phyloP scores from a whole-genome alignment of 441 rosid species.

The Biscutella laevigata region DNA sequence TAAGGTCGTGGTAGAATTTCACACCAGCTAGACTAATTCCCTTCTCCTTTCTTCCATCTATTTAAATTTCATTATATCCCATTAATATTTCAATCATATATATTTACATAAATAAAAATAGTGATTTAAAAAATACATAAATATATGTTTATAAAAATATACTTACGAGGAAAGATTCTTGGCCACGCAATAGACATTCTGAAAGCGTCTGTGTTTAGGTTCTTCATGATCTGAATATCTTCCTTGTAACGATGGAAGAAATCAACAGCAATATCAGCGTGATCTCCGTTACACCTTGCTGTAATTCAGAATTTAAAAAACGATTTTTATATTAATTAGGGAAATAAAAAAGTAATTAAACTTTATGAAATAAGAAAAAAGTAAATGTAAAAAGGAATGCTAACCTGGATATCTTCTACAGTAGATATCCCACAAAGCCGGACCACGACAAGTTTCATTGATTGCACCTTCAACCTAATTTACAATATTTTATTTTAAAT shows the following conservation, averaged over 20 bases:
- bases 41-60: constrained; percentile 29
- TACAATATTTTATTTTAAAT: too few relatives aligned
- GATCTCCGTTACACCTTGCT: constrained; percentile 11
- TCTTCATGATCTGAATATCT: constrained; percentile 27
- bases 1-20: constrained; percentile 22
- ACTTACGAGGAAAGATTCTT: constrained; percentile 27
- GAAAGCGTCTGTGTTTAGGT: constrained; percentile 25
- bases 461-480: constrained; percentile 66
- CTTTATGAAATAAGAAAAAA: background rate
- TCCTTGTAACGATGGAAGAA: constrained; percentile 31
- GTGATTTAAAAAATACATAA: background rate
- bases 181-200: constrained; percentile 29
- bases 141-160: background rate
- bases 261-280: constrained; percentile 27
- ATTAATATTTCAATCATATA: background rate
- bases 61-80: background rate
- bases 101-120: background rate
- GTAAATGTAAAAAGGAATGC: background rate
- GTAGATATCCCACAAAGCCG: constrained; percentile 53
- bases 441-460: constrained; percentile 39
- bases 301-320: background rate
- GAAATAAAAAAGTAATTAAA: background rate
- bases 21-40: constrained; percentile 21
- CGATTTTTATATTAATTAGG: background rate
- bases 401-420: constrained; percentile 39